Percentiles rank a stretch among this genome's conserved stretches.
Conservation (phyloP, 129 eudicot genomes). For the Lactuca saligna region DNA sequence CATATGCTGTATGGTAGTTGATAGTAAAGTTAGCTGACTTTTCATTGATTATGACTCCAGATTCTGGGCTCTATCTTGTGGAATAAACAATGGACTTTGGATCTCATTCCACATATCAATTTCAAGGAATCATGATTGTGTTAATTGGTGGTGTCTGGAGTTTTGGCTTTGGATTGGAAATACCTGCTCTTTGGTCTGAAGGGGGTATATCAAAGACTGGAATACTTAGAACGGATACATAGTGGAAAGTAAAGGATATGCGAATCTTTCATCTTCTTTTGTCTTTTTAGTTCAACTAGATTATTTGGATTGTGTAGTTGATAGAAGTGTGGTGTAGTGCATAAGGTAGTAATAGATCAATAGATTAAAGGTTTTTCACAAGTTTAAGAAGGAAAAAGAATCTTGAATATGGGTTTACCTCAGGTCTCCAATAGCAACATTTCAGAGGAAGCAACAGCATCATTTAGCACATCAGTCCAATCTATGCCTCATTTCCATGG, state of each 20-base stretch:
- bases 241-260: conserved; percentile 24
- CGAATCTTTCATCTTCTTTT: conserved; percentile 13
- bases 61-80: conserved; percentile 38
- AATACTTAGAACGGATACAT: conserved; percentile 33
- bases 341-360: conserved; percentile 11
- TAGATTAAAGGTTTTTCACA: not conserved
- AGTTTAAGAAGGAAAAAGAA: conserved; percentile 12
- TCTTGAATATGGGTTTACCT: conserved; percentile 77
- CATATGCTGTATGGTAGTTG: not conserved
- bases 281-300: not conserved
- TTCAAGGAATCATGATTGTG: conserved; percentile 39
- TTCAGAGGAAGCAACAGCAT: conserved; percentile 65
- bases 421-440: conserved; percentile 59
- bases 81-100: conserved; percentile 38
- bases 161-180: conserved; percentile 39
- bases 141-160: conserved; percentile 33
- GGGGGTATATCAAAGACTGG: conserved; percentile 35
- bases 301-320: conserved; percentile 3
- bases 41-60: conserved; percentile 21
- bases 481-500: conserved; percentile 53
- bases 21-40: conserved; percentile 22
- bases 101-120: conserved; percentile 26
- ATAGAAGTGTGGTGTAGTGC: conserved; percentile 18
- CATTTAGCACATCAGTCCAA: conserved; percentile 62
- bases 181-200: conserved; percentile 34